Evolutionary conservation across 306 rosid genomes (phyloP).

Genomic region (Quercus ilex): DNA sequence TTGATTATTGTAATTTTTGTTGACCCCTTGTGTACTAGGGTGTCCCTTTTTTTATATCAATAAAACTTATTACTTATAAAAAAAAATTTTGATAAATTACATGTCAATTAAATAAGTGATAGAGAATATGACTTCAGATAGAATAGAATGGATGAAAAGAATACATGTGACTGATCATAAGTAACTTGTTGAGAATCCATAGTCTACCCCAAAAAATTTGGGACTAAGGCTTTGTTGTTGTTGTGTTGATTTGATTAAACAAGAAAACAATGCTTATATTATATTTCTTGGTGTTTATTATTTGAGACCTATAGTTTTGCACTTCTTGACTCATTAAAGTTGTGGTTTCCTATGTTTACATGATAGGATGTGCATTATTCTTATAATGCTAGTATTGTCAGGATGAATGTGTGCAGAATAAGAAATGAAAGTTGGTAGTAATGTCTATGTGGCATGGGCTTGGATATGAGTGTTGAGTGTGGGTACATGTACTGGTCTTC

Average conservation of each 20-base stretch:
- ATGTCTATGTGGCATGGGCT: conserved; percentile 21
- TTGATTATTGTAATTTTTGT: too few species aligned
- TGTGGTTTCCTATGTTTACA: neutral
- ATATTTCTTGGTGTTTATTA: neutral
- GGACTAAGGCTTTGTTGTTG: too few species aligned
- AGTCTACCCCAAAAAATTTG: too few species aligned
- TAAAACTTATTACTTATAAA: too few species aligned
- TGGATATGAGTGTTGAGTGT: conserved; percentile 23
- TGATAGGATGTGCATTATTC: neutral
- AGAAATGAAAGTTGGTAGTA: conserved; percentile 19
- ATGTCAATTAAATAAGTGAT: too few species aligned
- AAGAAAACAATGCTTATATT: neutral
- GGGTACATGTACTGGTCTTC: conserved; percentile 23
- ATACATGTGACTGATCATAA: too few species aligned
- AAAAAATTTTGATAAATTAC: too few species aligned
- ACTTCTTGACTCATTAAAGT: neutral
- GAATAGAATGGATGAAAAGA: too few species aligned
- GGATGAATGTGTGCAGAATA: neutral
- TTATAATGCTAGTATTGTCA: conserved; percentile 1
- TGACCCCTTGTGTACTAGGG: too few species aligned
- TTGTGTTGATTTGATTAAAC: neutral
- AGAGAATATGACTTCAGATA: too few species aligned
- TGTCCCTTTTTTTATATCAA: too few species aligned
- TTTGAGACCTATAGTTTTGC: neutral
- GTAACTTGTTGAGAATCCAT: too few species aligned